Base-by-base conservation (phyloP, 768 basidiomycete genomes). In the Strobilomyces confusus region DNA sequence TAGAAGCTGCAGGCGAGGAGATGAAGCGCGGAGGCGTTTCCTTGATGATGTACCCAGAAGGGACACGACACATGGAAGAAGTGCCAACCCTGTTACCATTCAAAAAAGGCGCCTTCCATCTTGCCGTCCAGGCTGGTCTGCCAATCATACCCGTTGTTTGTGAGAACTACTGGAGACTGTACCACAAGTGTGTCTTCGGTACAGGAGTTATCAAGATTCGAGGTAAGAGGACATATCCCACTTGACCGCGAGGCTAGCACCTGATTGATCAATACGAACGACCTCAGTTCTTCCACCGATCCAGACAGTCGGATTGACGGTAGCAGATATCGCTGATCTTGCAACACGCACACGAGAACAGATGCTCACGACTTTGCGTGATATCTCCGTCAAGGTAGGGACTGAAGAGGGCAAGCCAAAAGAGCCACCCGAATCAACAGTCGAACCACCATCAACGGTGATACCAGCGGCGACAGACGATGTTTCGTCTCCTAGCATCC, bases 31-130 rank as follows among this genome's bases (percentile, higher is more conserved):
- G 74, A 34, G 72, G 81, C 56, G 78, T 88, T 17, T 92, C 92
- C 15, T 72, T 98, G 44, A 95, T 92, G 89, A 84, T 99, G 71
- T 98, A 92, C 73, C 92, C 95, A 1, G 97, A 98, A 73, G 97
- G 97, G 29, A 99, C 97, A 12, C 83, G 95, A 33, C 83, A 91
- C 41, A 80, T 80, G 52, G 78, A 79, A 20, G 75, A 84, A 56
- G 72, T 77, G 30, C 80, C 87, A 9, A 78, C 81, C 30, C 72
- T 99, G 67, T 77, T 89, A 6, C 87, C 92, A 3, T 86, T 99
- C 77, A 99, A 99, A 78, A 99, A 98, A 71, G 97, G 97, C 37
- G 95, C 93, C 4, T 98, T 98, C 78, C 94, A 98, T 67, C 80
- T 98, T 46, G 97, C 97, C 26, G 79, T 98, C 23, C 86, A 94